A percentile compares a stretch with the other conserved stretches of the same genome.
Conservation (phyloP, 2,329 filamentous ascomycete genomes). For the Paecilomyces fulvus region DNA sequence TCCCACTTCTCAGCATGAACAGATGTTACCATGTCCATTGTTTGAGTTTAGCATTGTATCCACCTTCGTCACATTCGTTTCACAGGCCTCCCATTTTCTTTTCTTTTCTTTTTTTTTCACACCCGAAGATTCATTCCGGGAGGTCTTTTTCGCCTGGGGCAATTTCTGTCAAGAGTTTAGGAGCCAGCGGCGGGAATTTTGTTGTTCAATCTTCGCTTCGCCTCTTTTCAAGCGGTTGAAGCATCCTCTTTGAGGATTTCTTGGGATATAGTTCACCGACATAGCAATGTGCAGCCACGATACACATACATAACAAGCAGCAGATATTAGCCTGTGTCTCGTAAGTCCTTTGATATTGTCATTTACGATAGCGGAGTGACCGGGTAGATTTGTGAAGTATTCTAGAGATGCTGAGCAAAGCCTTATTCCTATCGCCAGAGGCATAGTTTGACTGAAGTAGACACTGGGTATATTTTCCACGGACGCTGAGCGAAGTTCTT, state of each 20-base stretch:
- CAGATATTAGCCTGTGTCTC: neutral
- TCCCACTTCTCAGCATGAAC: constrained; percentile 19
- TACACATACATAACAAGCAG: neutral
- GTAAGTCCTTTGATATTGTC: neutral
- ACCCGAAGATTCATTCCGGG: neutral
- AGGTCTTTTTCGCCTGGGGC: constrained; percentile 10
- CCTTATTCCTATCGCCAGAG: no score
- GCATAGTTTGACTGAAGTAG: no score
- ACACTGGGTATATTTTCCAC: no score
- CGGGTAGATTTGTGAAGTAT: no score
- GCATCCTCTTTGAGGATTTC: neutral
- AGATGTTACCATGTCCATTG: constrained; percentile 6
- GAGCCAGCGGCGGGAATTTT: constrained; percentile 6
- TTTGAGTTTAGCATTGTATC: neutral
- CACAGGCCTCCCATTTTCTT: neutral
- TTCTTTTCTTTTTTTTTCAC: neutral
- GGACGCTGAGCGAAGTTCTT: no score
- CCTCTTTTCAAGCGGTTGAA: neutral
- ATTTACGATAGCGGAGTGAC: neutral
- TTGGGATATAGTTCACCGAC: neutral
- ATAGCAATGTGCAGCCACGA: neutral
- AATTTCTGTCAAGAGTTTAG: constrained; percentile 4
- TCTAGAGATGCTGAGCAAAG: no score
- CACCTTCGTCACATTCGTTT: neutral
- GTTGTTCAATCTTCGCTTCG: constrained; percentile 2